These are phyloP conservation scores for Candida tibetensis DNA, from an alignment of 805 yeast species.

Conservation along the genomic window DNA sequence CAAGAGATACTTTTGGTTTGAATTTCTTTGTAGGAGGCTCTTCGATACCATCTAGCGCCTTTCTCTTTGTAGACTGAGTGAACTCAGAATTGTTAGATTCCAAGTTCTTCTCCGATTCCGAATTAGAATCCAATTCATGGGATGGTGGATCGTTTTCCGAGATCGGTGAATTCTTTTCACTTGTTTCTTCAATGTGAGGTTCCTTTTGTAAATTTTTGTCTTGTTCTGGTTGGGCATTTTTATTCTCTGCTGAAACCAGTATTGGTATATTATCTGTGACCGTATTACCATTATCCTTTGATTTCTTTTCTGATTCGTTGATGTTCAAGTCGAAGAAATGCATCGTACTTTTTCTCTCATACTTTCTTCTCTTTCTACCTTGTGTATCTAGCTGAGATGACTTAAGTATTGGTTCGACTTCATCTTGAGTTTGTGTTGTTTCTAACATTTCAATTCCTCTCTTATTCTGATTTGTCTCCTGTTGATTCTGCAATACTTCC, in stretches of 20 bases:
- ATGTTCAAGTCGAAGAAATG: conserved; percentile 32
- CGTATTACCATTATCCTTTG: background rate
- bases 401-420: too few relatives aligned
- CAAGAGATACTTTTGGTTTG: conserved; percentile 17
- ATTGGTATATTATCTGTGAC: too few relatives aligned
- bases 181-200: background rate
- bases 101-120: background rate
- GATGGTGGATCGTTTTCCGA: background rate
- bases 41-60: background rate
- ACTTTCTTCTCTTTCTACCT: conserved; percentile 29
- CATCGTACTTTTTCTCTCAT: conserved; percentile 30
- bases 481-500: too few relatives aligned
- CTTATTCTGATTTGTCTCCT: background rate
- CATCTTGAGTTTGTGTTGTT: background rate
- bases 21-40: conserved; percentile 1
- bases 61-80: background rate
- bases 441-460: background rate
- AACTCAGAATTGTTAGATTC: background rate
- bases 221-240: background rate
- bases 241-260: too few relatives aligned
- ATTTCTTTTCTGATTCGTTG: background rate
- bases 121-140: background rate
- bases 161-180: background rate
- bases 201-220: background rate
- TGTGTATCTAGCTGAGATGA: background rate